Percentiles rank a stretch among this genome's conserved stretches.
Evolutionary conservation across 192 early-diverging fungal species (phyloP).

Genomic region (Mortierella alpina): DNA sequence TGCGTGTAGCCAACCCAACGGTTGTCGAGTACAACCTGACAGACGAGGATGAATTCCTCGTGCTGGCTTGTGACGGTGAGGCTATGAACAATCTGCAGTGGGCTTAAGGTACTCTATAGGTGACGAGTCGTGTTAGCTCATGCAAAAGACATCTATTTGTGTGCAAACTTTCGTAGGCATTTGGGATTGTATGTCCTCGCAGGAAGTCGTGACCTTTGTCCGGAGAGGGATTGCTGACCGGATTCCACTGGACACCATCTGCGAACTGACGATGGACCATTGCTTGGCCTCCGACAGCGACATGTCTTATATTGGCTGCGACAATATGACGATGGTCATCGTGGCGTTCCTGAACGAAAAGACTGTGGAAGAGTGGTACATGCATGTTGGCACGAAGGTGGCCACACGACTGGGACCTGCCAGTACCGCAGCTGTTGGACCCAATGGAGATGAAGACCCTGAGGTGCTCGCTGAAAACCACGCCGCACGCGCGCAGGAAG

Average conservation of each 20-base stretch:
- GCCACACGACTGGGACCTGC: slow-evolving; percentile 32
- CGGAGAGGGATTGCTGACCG: slow-evolving; percentile 73
- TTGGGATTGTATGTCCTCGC: slow-evolving; percentile 97
- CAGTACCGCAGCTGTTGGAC: slow-evolving; percentile 6
- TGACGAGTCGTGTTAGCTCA: neutral
- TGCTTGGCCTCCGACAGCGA: slow-evolving; percentile 93
- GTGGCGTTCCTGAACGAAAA: slow-evolving; percentile 86
- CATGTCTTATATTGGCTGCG: slow-evolving; percentile 93
- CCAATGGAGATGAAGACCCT: slow-evolving; percentile 48
- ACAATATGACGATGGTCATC: slow-evolving; percentile 99
- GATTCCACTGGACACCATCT: slow-evolving; percentile 72
- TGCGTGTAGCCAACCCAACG: slow-evolving; percentile 78
- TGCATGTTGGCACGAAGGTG: slow-evolving; percentile 50
- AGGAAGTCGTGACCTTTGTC: slow-evolving; percentile 91
- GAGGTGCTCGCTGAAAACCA: slow-evolving; percentile 20
- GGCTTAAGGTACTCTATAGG: too few species aligned
- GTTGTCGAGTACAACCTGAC: slow-evolving; percentile 70
- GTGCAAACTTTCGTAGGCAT: slow-evolving; percentile 72
- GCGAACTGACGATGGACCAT: slow-evolving; percentile 91
- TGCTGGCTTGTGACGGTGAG: slow-evolving; percentile 95
- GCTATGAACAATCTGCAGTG: too few species aligned
- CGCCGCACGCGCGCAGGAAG: neutral
- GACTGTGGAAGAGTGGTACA: slow-evolving; percentile 82
- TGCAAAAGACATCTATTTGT: neutral
- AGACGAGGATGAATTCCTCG: slow-evolving; percentile 90